phyloP scores from a whole-genome alignment of 2,329 filamentous ascomycete species.

The Colletotrichum truncatum region DNA sequence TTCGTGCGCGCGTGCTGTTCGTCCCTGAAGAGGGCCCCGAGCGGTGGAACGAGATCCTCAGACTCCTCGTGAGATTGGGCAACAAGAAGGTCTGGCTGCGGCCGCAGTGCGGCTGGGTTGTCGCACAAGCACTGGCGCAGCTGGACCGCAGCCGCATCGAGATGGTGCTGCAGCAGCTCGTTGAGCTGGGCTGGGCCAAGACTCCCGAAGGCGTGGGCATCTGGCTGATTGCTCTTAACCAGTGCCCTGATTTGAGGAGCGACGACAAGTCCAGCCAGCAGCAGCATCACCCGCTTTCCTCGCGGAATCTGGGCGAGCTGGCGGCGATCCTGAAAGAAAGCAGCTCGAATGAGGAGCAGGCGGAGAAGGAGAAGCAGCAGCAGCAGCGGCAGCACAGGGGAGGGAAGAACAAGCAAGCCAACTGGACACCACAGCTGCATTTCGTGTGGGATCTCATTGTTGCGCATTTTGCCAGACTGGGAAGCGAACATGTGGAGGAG shows the following conservation, averaged over 20 bases:
- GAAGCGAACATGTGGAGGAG: constrained; percentile 48
- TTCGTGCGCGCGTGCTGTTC: constrained; percentile 81
- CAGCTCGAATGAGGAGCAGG: constrained; percentile 60
- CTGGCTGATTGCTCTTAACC: constrained; percentile 77
- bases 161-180: constrained; percentile 66
- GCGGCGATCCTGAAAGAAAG: constrained; percentile 84
- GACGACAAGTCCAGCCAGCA: constrained; percentile 75
- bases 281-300: constrained; percentile 80
- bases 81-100: constrained; percentile 89
- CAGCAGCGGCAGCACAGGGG: constrained; percentile 30
- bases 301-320: constrained; percentile 73
- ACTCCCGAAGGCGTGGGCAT: constrained; percentile 90
- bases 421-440: constrained; percentile 82
- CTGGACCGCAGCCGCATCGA: constrained; percentile 59
- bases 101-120: constrained; percentile 85
- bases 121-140: constrained; percentile 77
- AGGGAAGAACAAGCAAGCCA: constrained; percentile 68
- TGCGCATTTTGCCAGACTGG: constrained; percentile 55
- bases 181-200: constrained; percentile 75
- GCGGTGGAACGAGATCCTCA: constrained; percentile 74
- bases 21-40: constrained; percentile 50
- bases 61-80: constrained; percentile 77
- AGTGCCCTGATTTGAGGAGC: constrained; percentile 64
- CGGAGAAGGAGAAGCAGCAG: constrained; percentile 49
- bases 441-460: constrained; percentile 90